Base-by-base conservation (phyloP, 495 filamentous ascomycete species). In the Xylaria palmicola region DNA sequence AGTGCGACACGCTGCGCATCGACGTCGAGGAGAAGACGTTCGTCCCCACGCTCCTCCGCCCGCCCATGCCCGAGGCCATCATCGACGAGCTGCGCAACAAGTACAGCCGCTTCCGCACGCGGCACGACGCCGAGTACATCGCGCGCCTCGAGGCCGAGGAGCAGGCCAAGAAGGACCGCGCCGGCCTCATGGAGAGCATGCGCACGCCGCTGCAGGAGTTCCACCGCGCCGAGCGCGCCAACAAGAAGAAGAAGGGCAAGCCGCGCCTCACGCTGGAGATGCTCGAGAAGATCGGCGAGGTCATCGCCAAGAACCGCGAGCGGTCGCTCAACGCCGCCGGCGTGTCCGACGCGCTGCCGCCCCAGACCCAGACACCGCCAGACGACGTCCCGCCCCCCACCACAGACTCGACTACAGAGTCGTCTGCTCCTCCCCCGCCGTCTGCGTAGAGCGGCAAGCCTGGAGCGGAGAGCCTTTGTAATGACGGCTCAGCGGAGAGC, bases 31-130 rank as follows among this genome's bases (percentile, higher is more conserved):
- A 84, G 15, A 76, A 71, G 54, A 93, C 90, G 8, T 97, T 87
- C 75, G 74, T 85, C 10, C 92, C 93, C 0, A 89, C 87, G 13
- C 74, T 97, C 12, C 75, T 90, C 2, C 71, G 79, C 12, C 80
- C 89, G 17, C 93, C 93, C n/a, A 89, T 97, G 80, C 91, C 94
- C 26, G 72, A 77, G 45, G 77, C 70, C 26, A 83, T 97, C 32
- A 82, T 98, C 63, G 90, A 97, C 72, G 93, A 98, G 79, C 79
- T 97, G 70, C 82, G 94, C 62, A 88, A 88, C 75, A 90, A 88
- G 66, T 97, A 88, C 83, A 87, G 84, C 61, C 85, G 83, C 62
- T 96, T 91, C 86, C 83, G 93, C 63, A 89, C 84, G 41, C 77
- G 92, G 24, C 92, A 97, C 72, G 89, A 92, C 37, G 75, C 77